Conservation (phyloP, 2,329 filamentous ascomycete genomes). For the Bipolaris bicolor region DNA sequence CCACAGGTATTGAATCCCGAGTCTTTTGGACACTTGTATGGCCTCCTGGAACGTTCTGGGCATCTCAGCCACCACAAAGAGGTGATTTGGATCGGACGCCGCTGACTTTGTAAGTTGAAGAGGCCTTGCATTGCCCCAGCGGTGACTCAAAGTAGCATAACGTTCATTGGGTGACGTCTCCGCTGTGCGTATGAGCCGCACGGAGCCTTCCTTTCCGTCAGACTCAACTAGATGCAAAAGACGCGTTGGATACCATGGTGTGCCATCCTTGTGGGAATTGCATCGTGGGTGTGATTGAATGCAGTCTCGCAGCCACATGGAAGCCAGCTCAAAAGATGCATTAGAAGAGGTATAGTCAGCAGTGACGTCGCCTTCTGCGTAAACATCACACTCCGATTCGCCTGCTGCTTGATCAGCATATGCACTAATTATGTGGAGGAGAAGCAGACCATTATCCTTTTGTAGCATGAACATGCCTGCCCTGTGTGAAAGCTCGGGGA, state of each 20-base stretch:
- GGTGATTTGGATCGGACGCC: neutral
- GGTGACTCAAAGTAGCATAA: constrained; percentile 18
- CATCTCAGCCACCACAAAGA: constrained; percentile 8
- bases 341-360: neutral
- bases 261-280: neutral
- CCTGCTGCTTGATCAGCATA: neutral
- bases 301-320: constrained; percentile 7
- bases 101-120: constrained; percentile 7
- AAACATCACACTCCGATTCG: too few species aligned
- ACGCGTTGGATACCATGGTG: constrained; percentile 14
- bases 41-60: constrained; percentile 28
- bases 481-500: neutral
- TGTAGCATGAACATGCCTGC: neutral
- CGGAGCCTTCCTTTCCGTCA: neutral
- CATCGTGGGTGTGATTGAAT: constrained; percentile 2
- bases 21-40: constrained; percentile 12
- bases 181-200: constrained; percentile 10
- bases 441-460: neutral
- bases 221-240: constrained; percentile 7
- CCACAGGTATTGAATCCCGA: constrained; percentile 26
- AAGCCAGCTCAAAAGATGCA: neutral
- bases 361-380: neutral
- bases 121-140: constrained; percentile 9
- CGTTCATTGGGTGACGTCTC: neutral
- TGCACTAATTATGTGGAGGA: neutral